These are phyloP conservation scores for Cyberlindnera maritima DNA, from an alignment of 805 yeast species.

Conservation along the genomic window DNA sequence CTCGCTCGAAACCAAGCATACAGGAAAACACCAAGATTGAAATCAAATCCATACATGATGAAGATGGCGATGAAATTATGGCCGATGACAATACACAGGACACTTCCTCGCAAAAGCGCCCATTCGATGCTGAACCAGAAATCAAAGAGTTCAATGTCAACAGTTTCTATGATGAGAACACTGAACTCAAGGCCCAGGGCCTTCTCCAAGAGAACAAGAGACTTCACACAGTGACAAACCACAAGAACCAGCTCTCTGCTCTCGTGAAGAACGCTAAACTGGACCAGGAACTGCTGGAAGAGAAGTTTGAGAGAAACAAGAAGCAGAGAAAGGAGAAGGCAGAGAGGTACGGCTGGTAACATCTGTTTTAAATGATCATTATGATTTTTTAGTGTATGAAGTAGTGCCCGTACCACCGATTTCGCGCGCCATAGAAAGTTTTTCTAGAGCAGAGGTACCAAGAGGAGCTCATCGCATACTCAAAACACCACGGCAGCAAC, in stretches of 20 bases:
- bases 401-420: constrained; percentile 4
- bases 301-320: constrained; percentile 24
- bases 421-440: constrained; percentile 1
- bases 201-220: constrained; percentile 22
- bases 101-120: not conserved
- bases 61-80: constrained; percentile 2
- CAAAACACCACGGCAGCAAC: not conserved
- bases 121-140: constrained; percentile 5
- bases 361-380: not conserved
- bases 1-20: not conserved
- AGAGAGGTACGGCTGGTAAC: constrained; percentile 26
- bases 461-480: not conserved
- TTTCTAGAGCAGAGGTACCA: not conserved
- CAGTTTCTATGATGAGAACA: constrained; percentile 23
- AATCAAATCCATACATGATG: constrained; percentile 1
- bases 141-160: constrained; percentile 24
- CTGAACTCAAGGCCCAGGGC: constrained; percentile 22
- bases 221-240: constrained; percentile 22
- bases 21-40: not conserved
- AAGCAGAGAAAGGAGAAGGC: constrained; percentile 22
- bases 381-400: not conserved
- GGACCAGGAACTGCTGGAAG: constrained; percentile 25
- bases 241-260: constrained; percentile 27
- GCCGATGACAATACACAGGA: not conserved
- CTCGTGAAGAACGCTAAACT: constrained; percentile 27